A percentile compares a stretch with the other conserved stretches of the same genome.
Evolutionary conservation across 306 rosid species (phyloP).

Genomic region (Cicer judaicum): DNA sequence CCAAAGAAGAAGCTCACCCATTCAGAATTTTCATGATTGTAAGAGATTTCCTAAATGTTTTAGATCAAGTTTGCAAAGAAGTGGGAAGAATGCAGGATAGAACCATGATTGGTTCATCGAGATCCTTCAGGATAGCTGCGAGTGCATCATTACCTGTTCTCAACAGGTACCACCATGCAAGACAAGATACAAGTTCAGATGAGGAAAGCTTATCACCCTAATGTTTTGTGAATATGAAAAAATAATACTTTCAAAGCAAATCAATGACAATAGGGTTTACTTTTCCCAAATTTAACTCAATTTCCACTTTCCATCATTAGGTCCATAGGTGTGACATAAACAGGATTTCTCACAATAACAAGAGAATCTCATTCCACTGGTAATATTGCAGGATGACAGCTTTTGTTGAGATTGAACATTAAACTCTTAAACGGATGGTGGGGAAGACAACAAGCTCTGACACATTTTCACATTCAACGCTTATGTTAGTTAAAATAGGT

Average conservation of each 20-base stretch:
- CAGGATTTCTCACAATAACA: constrained; percentile 36
- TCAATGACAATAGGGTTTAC: constrained; percentile 33
- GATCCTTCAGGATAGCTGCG: constrained; percentile 90
- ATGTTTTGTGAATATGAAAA: constrained; percentile 48
- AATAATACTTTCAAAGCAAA: constrained; percentile 44
- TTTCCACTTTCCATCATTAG: constrained; percentile 40
- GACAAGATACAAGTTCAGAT: constrained; percentile 81
- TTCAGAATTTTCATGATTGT: constrained; percentile 93
- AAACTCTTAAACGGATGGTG: constrained; percentile 18
- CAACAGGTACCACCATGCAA: constrained; percentile 72
- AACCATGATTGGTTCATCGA: constrained; percentile 69
- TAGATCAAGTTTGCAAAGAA: constrained; percentile 98
- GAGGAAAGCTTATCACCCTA: constrained; percentile 91
- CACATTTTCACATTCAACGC: constrained; percentile 39
- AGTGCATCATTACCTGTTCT: constrained; percentile 95
- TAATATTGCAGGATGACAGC: constrained; percentile 19
- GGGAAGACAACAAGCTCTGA: constrained; percentile 35
- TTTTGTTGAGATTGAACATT: constrained; percentile 42
- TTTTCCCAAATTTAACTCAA: constrained; percentile 37
- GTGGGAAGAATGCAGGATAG: constrained; percentile 88
- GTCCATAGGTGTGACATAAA: constrained; percentile 26
- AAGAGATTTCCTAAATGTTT: constrained; percentile 77
- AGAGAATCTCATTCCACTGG: constrained; percentile 33
- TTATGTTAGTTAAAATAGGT: constrained; percentile 51
- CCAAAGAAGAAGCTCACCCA: constrained; percentile 96